phyloP scores from a whole-genome alignment of 371 early-diverging fungal species.

The Mortierella sp. region DNA sequence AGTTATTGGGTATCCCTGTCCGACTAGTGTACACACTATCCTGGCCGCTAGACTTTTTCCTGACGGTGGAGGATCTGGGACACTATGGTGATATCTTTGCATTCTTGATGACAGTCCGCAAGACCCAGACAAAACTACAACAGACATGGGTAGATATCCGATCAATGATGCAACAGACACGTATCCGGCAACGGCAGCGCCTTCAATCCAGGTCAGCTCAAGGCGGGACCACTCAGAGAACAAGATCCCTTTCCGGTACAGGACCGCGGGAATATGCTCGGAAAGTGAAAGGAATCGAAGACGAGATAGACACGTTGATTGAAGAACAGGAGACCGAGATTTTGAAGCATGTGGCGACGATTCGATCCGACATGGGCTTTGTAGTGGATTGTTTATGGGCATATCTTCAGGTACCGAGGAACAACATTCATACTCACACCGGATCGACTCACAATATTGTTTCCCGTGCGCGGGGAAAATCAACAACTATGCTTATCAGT shows the following conservation, averaged over 20 bases:
- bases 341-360: conserved; percentile 58
- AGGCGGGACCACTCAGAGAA: no score
- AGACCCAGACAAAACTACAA: conserved; percentile 60
- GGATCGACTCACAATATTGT: background rate
- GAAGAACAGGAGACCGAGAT: conserved; percentile 43
- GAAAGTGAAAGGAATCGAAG: conserved; percentile 8
- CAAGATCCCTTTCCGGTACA: no score
- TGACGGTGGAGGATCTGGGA: conserved; percentile 66
- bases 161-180: conserved; percentile 51
- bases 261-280: background rate
- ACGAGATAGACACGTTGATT: background rate
- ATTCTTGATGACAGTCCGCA: conserved; percentile 65
- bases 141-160: conserved; percentile 61
- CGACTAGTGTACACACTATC: conserved; percentile 65
- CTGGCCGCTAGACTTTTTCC: conserved; percentile 85
- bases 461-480: background rate
- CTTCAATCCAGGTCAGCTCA: background rate
- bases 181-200: conserved; percentile 12
- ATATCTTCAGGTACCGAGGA: conserved; percentile 74
- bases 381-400: conserved; percentile 81
- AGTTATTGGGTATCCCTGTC: conserved; percentile 64
- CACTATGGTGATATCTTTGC: conserved; percentile 70
- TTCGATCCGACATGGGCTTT: conserved; percentile 73
- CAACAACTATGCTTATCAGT: background rate
- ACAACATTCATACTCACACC: background rate